phyloP scores from a whole-genome alignment of 1,139 yeast species.

The Geotrichum citri-aurantii region DNA sequence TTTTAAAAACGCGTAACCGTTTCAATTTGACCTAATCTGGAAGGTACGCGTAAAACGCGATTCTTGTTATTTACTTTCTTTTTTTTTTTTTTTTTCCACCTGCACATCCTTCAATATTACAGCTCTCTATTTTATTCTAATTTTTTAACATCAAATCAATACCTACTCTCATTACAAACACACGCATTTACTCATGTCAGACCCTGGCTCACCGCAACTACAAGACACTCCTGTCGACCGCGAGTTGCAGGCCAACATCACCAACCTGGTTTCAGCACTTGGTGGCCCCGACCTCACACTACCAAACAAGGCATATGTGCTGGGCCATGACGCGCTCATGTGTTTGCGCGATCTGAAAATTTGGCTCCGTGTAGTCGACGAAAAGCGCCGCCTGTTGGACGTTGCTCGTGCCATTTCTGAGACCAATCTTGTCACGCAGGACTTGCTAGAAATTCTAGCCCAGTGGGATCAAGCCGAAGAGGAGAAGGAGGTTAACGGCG shows the following conservation, averaged over 20 bases:
- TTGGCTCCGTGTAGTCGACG: conserved; percentile 80
- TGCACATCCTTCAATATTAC: too few species aligned
- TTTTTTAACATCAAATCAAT: too few species aligned
- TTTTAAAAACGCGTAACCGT: neutral
- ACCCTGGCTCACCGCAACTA: neutral
- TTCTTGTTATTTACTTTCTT: neutral
- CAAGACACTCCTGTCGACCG: neutral
- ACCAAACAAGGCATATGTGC: conserved; percentile 54
- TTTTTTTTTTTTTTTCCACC: neutral
- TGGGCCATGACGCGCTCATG: conserved; percentile 88
- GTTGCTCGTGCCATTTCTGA: conserved; percentile 89
- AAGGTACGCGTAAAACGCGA: neutral
- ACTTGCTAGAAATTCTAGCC: conserved; percentile 66
- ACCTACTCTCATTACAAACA: neutral
- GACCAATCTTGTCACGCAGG: conserved; percentile 65
- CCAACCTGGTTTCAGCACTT: conserved; percentile 68
- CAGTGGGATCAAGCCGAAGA: conserved; percentile 51
- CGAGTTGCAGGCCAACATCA: conserved; percentile 56
- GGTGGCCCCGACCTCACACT: conserved; percentile 70
- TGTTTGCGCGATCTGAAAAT: conserved; percentile 82
- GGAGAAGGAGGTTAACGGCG: conserved; percentile 29
- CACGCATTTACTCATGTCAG: neutral
- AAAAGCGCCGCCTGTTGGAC: conserved; percentile 57
- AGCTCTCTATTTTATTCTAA: too few species aligned
- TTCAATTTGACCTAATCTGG: neutral